Percentiles rank a stretch among this genome's conserved stretches.
These are phyloP conservation scores for Lasiosphaeris hirsuta DNA, from an alignment of 495 filamentous ascomycete genomes.

Conservation along the genomic window DNA sequence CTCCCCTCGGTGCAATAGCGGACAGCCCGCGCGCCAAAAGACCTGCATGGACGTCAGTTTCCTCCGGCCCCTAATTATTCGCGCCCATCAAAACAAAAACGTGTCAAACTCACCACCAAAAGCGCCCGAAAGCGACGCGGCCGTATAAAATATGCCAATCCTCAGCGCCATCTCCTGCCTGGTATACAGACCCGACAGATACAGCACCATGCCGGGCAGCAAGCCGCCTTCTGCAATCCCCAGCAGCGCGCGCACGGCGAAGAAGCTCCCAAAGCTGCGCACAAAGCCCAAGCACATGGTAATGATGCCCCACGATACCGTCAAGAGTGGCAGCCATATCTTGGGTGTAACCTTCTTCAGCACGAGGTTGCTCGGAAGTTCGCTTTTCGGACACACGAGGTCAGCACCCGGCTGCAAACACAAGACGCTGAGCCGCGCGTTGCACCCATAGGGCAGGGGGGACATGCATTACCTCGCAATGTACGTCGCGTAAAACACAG, in stretches of 20 bases:
- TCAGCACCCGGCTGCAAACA: not conserved
- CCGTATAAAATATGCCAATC: conserved; percentile 54
- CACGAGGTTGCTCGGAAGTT: conserved; percentile 80
- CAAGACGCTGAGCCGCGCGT: too few relatives aligned
- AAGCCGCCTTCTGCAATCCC: conserved; percentile 56
- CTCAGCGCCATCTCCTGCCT: conserved; percentile 50
- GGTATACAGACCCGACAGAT: conserved; percentile 46
- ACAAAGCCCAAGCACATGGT: conserved; percentile 73
- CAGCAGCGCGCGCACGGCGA: conserved; percentile 73
- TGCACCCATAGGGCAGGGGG: not conserved
- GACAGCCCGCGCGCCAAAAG: conserved; percentile 43
- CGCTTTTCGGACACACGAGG: conserved; percentile 39
- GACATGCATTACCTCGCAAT: conserved; percentile 37
- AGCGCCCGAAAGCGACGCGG: conserved; percentile 53
- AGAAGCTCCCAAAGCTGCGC: conserved; percentile 67
- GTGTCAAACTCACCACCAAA: conserved; percentile 43
- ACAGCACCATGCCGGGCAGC: conserved; percentile 50
- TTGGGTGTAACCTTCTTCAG: conserved; percentile 69
- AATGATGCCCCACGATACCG: conserved; percentile 53
- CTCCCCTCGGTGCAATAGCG: conserved; percentile 37
- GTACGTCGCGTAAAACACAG: conserved; percentile 56
- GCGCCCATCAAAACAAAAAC: not conserved
- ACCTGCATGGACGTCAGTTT: conserved; percentile 29
- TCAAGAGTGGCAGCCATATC: conserved; percentile 55
- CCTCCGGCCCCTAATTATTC: not conserved